These are phyloP conservation scores for Papiliotrema flavescens DNA, from an alignment of 1,284 basidiomycete genomes.

Conservation along the genomic window DNA sequence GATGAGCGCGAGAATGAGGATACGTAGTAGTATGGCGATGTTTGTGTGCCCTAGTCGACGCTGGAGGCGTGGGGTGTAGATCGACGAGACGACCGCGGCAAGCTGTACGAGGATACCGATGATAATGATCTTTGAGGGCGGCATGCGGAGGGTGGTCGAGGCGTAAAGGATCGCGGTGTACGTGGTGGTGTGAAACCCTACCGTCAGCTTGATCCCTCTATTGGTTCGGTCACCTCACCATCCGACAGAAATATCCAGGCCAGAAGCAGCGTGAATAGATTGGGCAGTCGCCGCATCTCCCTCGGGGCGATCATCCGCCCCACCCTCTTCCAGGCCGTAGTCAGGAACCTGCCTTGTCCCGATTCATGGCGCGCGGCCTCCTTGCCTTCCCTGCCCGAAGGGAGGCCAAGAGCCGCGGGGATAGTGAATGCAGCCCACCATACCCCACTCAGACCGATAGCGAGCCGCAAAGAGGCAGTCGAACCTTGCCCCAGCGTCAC, in stretches of 20 bases:
- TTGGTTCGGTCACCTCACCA: slow-evolving; percentile 53
- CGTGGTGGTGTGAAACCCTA: slow-evolving; percentile 46
- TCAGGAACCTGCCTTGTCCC: slow-evolving; percentile 1
- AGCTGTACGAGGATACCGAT: slow-evolving; percentile 48
- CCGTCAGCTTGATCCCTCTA: background rate
- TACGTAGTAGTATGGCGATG: slow-evolving; percentile 60
- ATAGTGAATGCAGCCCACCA: slow-evolving; percentile 82
- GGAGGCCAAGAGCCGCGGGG: slow-evolving; percentile 69
- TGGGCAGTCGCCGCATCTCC: slow-evolving; percentile 67
- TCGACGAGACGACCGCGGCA: slow-evolving; percentile 42
- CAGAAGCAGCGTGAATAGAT: slow-evolving; percentile 79
- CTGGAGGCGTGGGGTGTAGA: slow-evolving; percentile 43
- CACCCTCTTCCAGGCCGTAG: slow-evolving; percentile 35
- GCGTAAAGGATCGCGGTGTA: slow-evolving; percentile 47
- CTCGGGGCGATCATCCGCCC: slow-evolving; percentile 62
- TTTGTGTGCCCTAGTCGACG: slow-evolving; percentile 60
- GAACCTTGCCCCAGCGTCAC: slow-evolving; percentile 64
- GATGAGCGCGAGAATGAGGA: slow-evolving; percentile 63
- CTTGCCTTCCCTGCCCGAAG: slow-evolving; percentile 49
- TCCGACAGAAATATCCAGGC: slow-evolving; percentile 91
- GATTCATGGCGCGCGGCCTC: background rate
- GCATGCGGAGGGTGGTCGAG: slow-evolving; percentile 44
- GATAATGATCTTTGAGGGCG: slow-evolving; percentile 50
- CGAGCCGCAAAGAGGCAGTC: slow-evolving; percentile 68
- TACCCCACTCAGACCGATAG: slow-evolving; percentile 71